Evolutionary conservation across 805 yeast genomes (phyloP), one percentile per base, ranked within the genome.

Genomic region (Spathaspora boniae): DNA sequence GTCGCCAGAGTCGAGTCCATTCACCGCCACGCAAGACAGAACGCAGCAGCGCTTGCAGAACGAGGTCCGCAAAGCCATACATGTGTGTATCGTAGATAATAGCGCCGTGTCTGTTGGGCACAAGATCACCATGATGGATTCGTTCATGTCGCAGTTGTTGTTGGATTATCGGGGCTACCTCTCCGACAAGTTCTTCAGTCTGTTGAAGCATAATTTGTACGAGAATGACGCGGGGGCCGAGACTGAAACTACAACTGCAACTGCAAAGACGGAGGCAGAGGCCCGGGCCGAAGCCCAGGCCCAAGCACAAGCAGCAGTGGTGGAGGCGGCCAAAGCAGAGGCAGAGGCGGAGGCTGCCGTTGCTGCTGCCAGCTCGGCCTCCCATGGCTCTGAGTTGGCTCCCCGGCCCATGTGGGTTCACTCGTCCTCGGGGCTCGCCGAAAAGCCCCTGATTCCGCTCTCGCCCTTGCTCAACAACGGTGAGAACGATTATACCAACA

Each of bases 61-160:
- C 6, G 16, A 25, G 5, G 17, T 33, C 9, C 21, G 29, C 22
- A 15, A 25, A 11, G 29, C 36, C 18, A 26, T 38, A 9, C 26
- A 26, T 9, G 5, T 22, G 12, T 20, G 24, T 2, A 30, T 38
- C 6, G 20, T 34, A 5, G 34, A 32, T 9, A 35, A 40, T 17
- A 37, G 46, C 9, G 48, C 43, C 31, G 2, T 19, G 2, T 26
- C 40, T 20, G 32, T 35, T 7, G 28, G 22, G 14, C 48, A 47
- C 18, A 46, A 44, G 29, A 25, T 37, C 5, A 27, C 27, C 6
- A 12, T 47, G 20, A 12, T 47, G 9, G 48, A 46, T 34, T 25
- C 41, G 9, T 41, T 49, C 31, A 19, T 44, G 8, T 33, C 39
- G 6, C 49, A 37, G 24, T 24, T 49, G 14, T 19, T 47, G 11